phyloP scores from a whole-genome alignment of 306 rosid genomes.

The Spatholobus suberectus region DNA sequence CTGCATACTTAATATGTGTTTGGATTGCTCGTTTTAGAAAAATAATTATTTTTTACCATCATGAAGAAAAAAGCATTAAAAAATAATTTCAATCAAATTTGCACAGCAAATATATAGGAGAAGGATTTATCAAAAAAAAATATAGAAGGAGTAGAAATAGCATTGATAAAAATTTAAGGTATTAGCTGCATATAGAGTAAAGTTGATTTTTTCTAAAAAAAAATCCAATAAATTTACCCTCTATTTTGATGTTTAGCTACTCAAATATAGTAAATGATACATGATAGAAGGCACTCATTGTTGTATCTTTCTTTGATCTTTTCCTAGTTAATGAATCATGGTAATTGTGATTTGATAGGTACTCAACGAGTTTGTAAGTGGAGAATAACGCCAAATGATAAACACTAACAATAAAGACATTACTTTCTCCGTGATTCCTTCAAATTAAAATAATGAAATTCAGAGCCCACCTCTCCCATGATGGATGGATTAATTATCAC shows the following conservation, averaged over 20 bases:
- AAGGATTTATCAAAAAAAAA: too few species aligned
- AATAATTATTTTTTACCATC: too few species aligned
- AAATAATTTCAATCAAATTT: not conserved
- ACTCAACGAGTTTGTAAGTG: not conserved
- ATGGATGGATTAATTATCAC: constrained; percentile 30
- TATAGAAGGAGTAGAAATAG: not conserved
- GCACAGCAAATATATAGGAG: not conserved
- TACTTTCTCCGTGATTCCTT: constrained; percentile 41
- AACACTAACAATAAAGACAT: not conserved
- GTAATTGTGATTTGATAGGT: constrained; percentile 23
- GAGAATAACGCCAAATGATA: constrained; percentile 33
- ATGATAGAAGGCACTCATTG: not conserved
- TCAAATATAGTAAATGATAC: not conserved
- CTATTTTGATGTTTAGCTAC: too few species aligned
- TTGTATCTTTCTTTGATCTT: constrained; percentile 14
- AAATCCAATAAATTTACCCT: not conserved
- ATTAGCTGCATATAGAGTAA: not conserved
- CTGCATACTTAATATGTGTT: too few species aligned
- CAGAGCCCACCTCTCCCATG: constrained; percentile 53
- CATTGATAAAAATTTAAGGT: not conserved
- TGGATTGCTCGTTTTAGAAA: too few species aligned
- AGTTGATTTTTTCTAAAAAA: not conserved
- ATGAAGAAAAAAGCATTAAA: too few species aligned
- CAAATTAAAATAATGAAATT: constrained; percentile 47
- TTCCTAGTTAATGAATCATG: not conserved